Conservation (phyloP, 139 green algal species). For the Chlamydomonas schloesseri region DNA sequence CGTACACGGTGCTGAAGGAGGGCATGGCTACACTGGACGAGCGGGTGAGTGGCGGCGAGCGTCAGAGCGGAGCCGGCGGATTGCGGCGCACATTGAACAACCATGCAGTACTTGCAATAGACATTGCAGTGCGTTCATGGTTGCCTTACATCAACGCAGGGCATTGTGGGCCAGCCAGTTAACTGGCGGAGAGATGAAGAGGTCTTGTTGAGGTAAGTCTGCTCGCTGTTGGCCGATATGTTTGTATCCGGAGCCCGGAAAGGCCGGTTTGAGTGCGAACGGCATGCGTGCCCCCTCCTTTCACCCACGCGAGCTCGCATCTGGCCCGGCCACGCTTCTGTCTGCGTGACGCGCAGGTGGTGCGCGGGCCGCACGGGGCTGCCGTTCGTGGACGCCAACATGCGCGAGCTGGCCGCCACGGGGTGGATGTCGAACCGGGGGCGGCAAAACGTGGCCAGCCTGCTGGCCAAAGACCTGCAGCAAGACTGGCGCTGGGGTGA, state of each 20-base stretch:
- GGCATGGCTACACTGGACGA: background rate
- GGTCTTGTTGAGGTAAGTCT: conserved; percentile 26
- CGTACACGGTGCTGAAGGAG: conserved; percentile 57
- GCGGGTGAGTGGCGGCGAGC: background rate
- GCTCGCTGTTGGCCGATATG: too few species aligned
- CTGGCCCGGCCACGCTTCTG: too few species aligned
- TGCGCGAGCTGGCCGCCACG: conserved; percentile 84
- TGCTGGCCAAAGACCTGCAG: conserved; percentile 72
- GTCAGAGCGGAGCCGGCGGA: too few species aligned
- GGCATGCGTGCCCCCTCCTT: too few species aligned
- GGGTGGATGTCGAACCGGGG: conserved; percentile 91
- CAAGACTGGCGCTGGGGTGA: conserved; percentile 83
- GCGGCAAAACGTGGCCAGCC: conserved; percentile 72
- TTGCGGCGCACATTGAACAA: too few species aligned
- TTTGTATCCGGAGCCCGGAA: too few species aligned
- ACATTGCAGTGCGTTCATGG: too few species aligned
- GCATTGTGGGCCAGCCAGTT: background rate
- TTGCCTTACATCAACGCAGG: background rate
- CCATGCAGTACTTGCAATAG: too few species aligned
- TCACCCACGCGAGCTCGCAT: too few species aligned
- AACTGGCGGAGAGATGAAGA: conserved; percentile 49
- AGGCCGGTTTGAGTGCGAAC: too few species aligned
- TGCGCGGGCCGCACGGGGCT: conserved; percentile 75
- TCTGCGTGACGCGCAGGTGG: conserved; percentile 65
- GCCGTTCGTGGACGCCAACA: conserved; percentile 89